Base-by-base conservation (phyloP, 306 rosid genomes). In the Castanea mollissima region DNA sequence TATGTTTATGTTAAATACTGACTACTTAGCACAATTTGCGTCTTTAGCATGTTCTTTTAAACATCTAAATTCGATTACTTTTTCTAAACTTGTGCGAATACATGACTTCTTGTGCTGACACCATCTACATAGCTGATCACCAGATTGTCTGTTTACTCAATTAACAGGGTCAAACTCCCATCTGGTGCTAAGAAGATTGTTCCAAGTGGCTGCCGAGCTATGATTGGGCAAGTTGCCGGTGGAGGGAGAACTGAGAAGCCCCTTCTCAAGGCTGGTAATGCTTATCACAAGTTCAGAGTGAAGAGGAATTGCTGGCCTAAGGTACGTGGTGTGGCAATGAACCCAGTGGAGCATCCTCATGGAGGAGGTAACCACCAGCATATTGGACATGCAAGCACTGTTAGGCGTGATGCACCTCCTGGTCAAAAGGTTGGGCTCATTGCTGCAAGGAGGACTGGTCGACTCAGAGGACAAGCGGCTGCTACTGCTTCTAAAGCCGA, bases 261-360 rank as follows among this genome's bases (percentile, higher is more conserved):
- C 13, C 79, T 85, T 21, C 86, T 85, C 5, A 85, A 85, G 46
- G 88, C 88, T 65, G 88, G 88, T 65, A 85, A 85, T 79, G 84
- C 86, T 14, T 82, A 85, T 55, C 88, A 85, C 83, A 85, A 85
- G 75, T 85, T 85, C 34, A 85, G 81, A n/a, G 88, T 85, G 69
- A 85, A 85, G 86, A 82, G 88, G 5, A 82, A 85, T n/a, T 85
- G 88, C 80, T 85, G 88, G 86, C 86, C 86, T 0, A 85, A 85
- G 88, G 89, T 85, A 1, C 86, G 86, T 79, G 89, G 89, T 82
- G 88, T 85, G 71, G 88, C 86, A 3, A 85, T 85, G 88, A 85
- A 85, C 31, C 88, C 88, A 1, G 88, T 85, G 59, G 88, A 85
- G 86, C 89, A 85, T 85, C 89, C 89, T 69, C 89, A 85, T 9